Evolutionary conservation across 2,329 filamentous ascomycete genomes (phyloP).

Genomic region (Aspergillus viridinutans): DNA sequence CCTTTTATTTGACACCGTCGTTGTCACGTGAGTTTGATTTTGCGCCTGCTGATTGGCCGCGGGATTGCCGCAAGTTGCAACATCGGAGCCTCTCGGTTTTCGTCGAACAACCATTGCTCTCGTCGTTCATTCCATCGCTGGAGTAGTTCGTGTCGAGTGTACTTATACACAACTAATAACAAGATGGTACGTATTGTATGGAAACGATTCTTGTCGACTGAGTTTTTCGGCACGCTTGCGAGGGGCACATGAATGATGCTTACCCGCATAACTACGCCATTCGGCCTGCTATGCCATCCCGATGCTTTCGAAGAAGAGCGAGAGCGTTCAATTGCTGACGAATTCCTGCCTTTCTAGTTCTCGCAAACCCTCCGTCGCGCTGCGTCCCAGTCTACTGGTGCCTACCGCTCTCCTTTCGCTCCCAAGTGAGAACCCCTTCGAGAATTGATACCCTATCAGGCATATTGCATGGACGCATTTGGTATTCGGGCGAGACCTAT

Average conservation of each 20-base stretch:
- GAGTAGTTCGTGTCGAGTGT: conserved; percentile 23
- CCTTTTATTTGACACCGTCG: conserved; percentile 13
- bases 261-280: neutral
- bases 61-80: conserved; percentile 13
- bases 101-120: conserved; percentile 20
- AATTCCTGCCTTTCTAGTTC: conserved; percentile 16
- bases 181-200: conserved; percentile 28
- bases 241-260: neutral
- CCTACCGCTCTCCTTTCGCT: conserved; percentile 55
- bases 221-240: neutral
- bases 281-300: conserved; percentile 1
- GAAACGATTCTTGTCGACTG: neutral
- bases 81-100: conserved; percentile 34
- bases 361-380: conserved; percentile 33
- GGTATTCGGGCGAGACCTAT: neutral
- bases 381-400: conserved; percentile 33
- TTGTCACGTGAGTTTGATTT: conserved; percentile 19
- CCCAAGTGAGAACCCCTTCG: conserved; percentile 48
- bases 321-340: conserved; percentile 17
- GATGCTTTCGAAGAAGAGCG: neutral
- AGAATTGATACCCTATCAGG: neutral
- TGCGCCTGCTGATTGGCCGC: conserved; percentile 24
- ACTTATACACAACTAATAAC: conserved; percentile 17
- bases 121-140: conserved; percentile 16
- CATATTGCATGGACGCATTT: neutral